Base-by-base conservation (phyloP, 345 rosid species). In the Cardamine occulta region DNA sequence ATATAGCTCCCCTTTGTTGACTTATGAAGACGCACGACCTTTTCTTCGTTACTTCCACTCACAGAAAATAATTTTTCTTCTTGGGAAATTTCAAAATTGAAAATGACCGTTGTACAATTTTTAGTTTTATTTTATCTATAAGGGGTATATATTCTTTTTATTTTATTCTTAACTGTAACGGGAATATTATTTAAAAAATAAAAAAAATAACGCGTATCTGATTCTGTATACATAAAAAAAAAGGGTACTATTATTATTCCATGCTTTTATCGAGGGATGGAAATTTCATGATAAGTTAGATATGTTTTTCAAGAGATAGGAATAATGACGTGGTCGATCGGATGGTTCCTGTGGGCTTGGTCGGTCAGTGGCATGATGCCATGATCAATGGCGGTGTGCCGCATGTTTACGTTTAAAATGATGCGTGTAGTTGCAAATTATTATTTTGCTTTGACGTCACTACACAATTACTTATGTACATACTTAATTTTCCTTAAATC, bases 381-480 rank as follows among this genome's bases (percentile, higher is more conserved):
- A n/a, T n/a, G n/a, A n/a, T n/a, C 77, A 74, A 74, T 19, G n/a
- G 48, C 15, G 32, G 77, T 9, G 63, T 23, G 72, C 59, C 11
- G 51, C 51, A 15, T 57, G 65, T 14, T 15, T 19, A 8, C 44
- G 13, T 42, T 29, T 29, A 4, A 70, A 45, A 47, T 11, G 19
- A 15, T 44, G 51, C 37, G 19, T 47, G 44, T 29, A n/a, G n/a
- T n/a, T 42, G 74, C 44, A 47, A 11, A 59, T 23, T 35, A 9
- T 48, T 57, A 53, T 9, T 31, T 32, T 73, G 45, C 9, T 57
- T 57, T 56, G 61, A 56, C 32, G 24, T 53, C 58, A 53, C 39
- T 18, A 3, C 10, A 4, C 13, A 18, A 13, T 21, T 6, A 24
- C 13, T 10, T 26, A 5, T 17, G 12, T 28, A 18, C 12, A 18